Base-by-base conservation (phyloP, 306 rosid species). In the Cyclanthera cordifolia region DNA sequence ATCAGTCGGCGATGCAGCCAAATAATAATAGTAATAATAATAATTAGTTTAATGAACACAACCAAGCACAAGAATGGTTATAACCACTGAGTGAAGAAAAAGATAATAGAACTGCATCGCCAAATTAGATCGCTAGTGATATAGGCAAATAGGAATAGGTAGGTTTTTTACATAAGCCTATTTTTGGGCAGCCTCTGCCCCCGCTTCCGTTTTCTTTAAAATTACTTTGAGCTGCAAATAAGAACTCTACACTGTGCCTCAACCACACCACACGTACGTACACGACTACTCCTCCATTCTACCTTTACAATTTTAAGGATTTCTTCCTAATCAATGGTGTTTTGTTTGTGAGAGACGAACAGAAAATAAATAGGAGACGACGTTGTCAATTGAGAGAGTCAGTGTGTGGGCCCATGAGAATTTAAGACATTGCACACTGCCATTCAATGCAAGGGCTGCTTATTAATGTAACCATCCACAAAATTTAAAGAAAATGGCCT, bases 81-180 rank as follows among this genome's bases (percentile, higher is more conserved):
- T 56, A 10, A 13, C 55, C 72, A 71, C 65, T 54, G 50, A 3
- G 21, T 53, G 66, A 71, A 71, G 74, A 55, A 71, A 71, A 71
- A 71, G 74, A 70, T 70, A 70, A 57, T 16, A 69, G 34, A n/a
- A 16, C 71, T 66, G 71, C 54, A 66, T 41, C n/a, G 55, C 43
- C 27, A 46, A 68, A n/a, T n/a, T n/a, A 50, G 66, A 58, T 51
- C n/a, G n/a, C 60, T 68, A 19, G 46, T 59, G 68, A 17, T 37
- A 47, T 28, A 21, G 70, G n/a, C 48, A 11, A 23, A 23, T 16
- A 32, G 37, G 37, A 32, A 32, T 3, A 43, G 67, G 67, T 71
- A 45, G 49, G 70, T n/a, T n/a, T n/a, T 28, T 73, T 50, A 73
- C 76, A 63, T 73, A 73, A 63, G 71, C 76, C 75, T 60, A 53